Percentiles rank a stretch among this genome's conserved stretches.
Conservation (phyloP, 2,329 filamentous ascomycete species). For the Pseudocercospora fijiensis region DNA sequence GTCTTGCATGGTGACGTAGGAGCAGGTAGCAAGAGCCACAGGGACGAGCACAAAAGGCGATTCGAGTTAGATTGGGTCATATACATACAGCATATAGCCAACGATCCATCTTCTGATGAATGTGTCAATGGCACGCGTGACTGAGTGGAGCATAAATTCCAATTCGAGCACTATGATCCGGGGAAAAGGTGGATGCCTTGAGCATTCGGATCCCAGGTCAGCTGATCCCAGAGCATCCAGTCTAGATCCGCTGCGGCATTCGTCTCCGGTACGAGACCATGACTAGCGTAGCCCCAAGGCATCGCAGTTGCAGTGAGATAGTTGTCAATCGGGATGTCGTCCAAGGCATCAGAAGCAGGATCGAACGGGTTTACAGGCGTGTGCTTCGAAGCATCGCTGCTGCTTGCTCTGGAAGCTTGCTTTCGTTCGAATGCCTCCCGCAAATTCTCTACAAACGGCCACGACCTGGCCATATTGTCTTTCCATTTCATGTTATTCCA, state of each 20-base stretch:
- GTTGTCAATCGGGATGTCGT: constrained; percentile 18
- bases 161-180: background rate
- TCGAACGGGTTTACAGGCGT: constrained; percentile 12
- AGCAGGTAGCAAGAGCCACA: constrained; percentile 27
- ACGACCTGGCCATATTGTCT: background rate
- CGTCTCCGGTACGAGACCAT: constrained; percentile 8
- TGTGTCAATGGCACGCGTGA: background rate
- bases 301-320: constrained; percentile 17
- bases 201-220: constrained; percentile 16
- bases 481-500: constrained; percentile 40
- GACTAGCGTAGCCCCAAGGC: constrained; percentile 18
- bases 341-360: constrained; percentile 6
- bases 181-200: constrained; percentile 7
- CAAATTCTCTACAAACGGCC: constrained; percentile 18
- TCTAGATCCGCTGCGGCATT: constrained; percentile 18
- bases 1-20: constrained; percentile 34
- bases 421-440: constrained; percentile 16
- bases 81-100: background rate
- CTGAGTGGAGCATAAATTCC: background rate
- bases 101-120: background rate
- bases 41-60: background rate
- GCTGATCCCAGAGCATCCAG: constrained; percentile 26
- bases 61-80: background rate
- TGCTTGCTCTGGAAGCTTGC: constrained; percentile 17
- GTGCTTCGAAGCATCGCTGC: constrained; percentile 17